Percentiles rank a stretch among this genome's conserved stretches.
Evolutionary conservation across 1,139 yeast species (phyloP).

Genomic region (Pneumocystis canis): DNA sequence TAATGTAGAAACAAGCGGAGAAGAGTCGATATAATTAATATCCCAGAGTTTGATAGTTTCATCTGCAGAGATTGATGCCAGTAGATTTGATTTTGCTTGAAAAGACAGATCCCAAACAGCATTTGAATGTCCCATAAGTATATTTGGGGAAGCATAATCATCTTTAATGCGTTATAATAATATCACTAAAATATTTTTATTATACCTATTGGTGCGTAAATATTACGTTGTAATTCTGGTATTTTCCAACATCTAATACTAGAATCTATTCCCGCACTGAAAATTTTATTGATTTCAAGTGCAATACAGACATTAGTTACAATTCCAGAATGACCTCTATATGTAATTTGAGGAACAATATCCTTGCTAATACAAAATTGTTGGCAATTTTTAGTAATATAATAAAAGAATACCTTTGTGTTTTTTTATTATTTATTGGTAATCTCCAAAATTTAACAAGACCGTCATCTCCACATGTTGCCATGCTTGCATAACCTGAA

Average conservation of each 20-base stretch:
- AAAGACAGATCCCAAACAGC: slow-evolving; percentile 4
- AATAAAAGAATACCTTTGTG: neutral
- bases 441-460: slow-evolving; percentile 1
- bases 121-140: slow-evolving; percentile 1
- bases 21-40: neutral
- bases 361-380: neutral
- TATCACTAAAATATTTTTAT: neutral
- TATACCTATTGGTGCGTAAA: slow-evolving; percentile 1
- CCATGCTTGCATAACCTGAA: slow-evolving; percentile 1
- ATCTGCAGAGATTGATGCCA: slow-evolving; percentile 4
- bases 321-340: slow-evolving; percentile 3
- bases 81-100: neutral
- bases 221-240: slow-evolving; percentile 1
- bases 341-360: neutral
- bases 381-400: neutral
- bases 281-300: neutral
- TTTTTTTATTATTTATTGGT: neutral
- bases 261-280: slow-evolving; percentile 3
- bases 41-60: neutral
- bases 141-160: neutral
- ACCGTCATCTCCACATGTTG: neutral
- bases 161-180: neutral
- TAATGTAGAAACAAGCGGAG: neutral
- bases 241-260: slow-evolving; percentile 1
- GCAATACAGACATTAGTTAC: slow-evolving; percentile 2